Percentiles rank a stretch among this genome's conserved stretches.
Evolutionary conservation across 73 alveolate genomes (phyloP).

Genomic region (Uronychia setigera): DNA sequence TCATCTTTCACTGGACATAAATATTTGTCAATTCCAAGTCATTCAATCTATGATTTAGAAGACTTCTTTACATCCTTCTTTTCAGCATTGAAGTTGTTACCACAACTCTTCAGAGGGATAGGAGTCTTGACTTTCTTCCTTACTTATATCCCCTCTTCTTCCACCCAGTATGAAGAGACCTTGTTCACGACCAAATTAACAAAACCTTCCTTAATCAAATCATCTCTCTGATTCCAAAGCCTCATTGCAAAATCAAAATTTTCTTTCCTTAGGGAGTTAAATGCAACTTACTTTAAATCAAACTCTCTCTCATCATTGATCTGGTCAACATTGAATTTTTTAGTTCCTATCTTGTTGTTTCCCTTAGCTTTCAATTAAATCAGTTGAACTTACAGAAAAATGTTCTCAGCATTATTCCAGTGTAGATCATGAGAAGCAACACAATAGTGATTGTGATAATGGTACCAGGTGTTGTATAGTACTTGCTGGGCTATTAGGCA

Average conservation of each 20-base stretch:
- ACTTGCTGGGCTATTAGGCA: too few relatives aligned
- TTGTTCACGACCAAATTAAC: not conserved
- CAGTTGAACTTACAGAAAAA: not conserved
- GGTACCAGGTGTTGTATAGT: too few relatives aligned
- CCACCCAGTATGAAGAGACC: not conserved
- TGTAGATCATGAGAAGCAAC: not conserved
- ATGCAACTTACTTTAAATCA: not conserved
- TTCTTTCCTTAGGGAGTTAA: not conserved
- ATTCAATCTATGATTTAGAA: not conserved
- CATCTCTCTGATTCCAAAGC: not conserved
- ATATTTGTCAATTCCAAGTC: not conserved
- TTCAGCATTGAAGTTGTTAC: not conserved
- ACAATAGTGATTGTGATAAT: not conserved
- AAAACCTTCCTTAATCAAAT: not conserved
- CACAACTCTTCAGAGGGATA: not conserved
- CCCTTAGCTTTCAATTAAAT: not conserved
- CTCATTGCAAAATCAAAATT: not conserved
- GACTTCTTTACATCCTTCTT: not conserved
- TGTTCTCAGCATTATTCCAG: not conserved
- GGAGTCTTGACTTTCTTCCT: not conserved
- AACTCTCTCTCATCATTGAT: not conserved
- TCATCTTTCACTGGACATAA: not conserved
- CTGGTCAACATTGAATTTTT: not conserved
- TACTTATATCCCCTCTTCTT: not conserved
- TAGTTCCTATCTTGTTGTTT: not conserved